Evolutionary conservation across 257 asterid species (phyloP), one percentile per base, ranked within the genome.

Genomic region (Knoxia roxburghii): DNA sequence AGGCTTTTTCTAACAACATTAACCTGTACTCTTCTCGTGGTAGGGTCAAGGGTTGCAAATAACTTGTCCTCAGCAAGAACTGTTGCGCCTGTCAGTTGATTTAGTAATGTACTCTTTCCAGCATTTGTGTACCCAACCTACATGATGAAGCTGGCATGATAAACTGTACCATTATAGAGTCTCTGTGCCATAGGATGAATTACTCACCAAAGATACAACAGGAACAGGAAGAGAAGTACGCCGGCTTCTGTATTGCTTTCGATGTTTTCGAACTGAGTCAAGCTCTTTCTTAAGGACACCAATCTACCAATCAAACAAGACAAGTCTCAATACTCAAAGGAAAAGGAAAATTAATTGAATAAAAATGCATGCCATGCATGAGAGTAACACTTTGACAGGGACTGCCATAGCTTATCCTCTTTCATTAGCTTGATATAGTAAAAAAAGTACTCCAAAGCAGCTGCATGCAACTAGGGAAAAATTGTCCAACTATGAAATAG

Each of bases 71-170:
- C 99, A 2, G 95, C 97, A 79, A 93, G 95, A 78, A 93, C 97
- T 67, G 84, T 82, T 27, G 99, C 95, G 68, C 99, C 99, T 24
- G 99, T 93, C 82, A 93, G 77, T 68, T 71, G 83, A 71, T 93
- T 93, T 61, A 93, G 76, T 52, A 93, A 90, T 41, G 97, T 93
- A 77, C 99, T 93, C 90, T 93, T 93, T 69, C 99, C 97, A 65
- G 99, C 95, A 79, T 93, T 93, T 61, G 99, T 93, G 83, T 93
- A 93, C 55, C 99, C 97, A 81, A 90, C 97, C 99, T 92, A 82
- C 70, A 78, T 20, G 58, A 74, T 45, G 58, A 71, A 65, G 66
- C 58, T 66, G 35, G 35, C 53, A 41, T 14, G 10, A n/a, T 56
- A 41, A 56, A 40, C 51, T 54, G 30, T 24, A 20, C 46, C 55